Evolutionary conservation across 2,329 filamentous ascomycete species (phyloP).

Genomic region (Ploettnerulaceae sp.): DNA sequence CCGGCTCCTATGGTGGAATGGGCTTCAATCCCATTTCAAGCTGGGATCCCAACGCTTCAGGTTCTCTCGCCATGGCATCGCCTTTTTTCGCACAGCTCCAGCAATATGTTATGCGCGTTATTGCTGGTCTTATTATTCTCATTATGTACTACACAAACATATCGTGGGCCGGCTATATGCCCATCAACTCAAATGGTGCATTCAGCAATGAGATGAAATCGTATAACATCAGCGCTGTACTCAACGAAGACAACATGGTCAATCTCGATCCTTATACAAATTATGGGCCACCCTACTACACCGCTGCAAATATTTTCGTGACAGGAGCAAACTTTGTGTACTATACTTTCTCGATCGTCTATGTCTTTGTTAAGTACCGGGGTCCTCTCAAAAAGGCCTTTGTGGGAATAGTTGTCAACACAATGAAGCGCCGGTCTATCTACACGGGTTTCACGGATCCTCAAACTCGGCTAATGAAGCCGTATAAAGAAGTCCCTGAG

Average conservation of each 20-base stretch:
- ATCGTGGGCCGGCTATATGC: conserved; percentile 9
- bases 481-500: conserved; percentile 48
- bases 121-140: conserved; percentile 12
- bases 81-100: conserved; percentile 28
- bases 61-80: conserved; percentile 35
- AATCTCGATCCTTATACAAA: conserved; percentile 33
- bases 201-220: conserved; percentile 9
- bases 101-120: conserved; percentile 10
- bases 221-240: conserved; percentile 9
- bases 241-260: conserved; percentile 3
- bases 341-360: conserved; percentile 33
- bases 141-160: conserved; percentile 14
- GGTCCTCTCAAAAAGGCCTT: conserved; percentile 35
- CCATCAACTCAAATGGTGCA: conserved; percentile 12
- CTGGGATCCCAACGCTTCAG: conserved; percentile 45
- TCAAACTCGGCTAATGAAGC: conserved; percentile 49
- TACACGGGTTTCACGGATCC: conserved; percentile 43
- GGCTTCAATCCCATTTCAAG: conserved; percentile 47
- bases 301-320: conserved; percentile 32
- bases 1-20: conserved; percentile 39
- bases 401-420: conserved; percentile 23
- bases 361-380: conserved; percentile 36
- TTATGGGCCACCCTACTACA: conserved; percentile 34
- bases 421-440: conserved; percentile 5
- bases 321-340: conserved; percentile 33